Base-by-base conservation (phyloP, 768 basidiomycete genomes). In the Suillus subalutaceus region DNA sequence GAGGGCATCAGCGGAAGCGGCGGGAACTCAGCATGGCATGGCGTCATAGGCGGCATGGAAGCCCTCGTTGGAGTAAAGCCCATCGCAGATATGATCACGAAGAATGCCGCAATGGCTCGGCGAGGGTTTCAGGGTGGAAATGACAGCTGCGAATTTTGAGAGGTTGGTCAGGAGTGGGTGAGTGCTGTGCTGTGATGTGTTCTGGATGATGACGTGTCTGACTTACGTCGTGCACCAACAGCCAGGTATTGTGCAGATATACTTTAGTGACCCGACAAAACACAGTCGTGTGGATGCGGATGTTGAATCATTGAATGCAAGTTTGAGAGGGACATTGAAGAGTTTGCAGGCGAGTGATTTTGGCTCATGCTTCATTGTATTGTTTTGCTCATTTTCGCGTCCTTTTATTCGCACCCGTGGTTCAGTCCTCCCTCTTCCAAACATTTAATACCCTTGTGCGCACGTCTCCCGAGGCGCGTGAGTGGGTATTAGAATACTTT, bases 361-460 rank as follows among this genome's bases (percentile, higher is more conserved):
- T 56, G 30, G 55, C 8, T n/a, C 53, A 30, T 10, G 8, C 4
- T 63, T 37, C 9, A 20, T 50, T 32, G 38, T 13, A 38, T 61
- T 2, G 3, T 10, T 23, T 6, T 30, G 0, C 40, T 59, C 26
- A 59, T 30, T 13, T 41, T 20, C 35, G 26, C n/a, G 30, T 48
- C 58, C 7, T 60, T 61, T 30, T 26, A 26, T 23, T 18, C 18
- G 26, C 46, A 52, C 63, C 20, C 32, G 58, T 44, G 26, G 2
- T 37, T 75, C 68, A 87, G 82, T 75, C 78, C 0, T 89, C 92
- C 1, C 81, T 98, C 32, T 99, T 96, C 82, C 88, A 90, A 73
- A 86, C 96, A 56, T 92, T 96, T 78, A 94, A 97, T 73, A 80
- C 89, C 3, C 82, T 98, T 20, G 90, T 99, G 40, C 88, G 97